These are phyloP conservation scores for Zymoseptoria passerinii DNA, from an alignment of 2,329 filamentous ascomycete species.

Conservation along the genomic window DNA sequence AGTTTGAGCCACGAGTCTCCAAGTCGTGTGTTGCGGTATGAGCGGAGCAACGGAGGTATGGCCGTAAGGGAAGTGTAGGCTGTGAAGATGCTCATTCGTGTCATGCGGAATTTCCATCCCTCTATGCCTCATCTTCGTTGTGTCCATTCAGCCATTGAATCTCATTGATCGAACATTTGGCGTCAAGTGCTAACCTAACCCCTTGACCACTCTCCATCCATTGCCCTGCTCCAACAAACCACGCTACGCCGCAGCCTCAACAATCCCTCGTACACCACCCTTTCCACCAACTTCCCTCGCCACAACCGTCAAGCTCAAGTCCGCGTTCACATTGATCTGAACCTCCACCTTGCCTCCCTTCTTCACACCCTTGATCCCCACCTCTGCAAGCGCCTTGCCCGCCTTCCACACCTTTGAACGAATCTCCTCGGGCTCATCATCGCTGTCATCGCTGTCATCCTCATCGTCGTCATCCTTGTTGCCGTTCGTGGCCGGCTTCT, in stretches of 20 bases:
- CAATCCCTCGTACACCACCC: slow-evolving; percentile 64
- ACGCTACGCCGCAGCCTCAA: slow-evolving; percentile 30
- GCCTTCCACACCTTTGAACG: slow-evolving; percentile 91
- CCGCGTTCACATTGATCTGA: slow-evolving; percentile 75
- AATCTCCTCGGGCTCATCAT: slow-evolving; percentile 79
- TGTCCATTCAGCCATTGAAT: background rate
- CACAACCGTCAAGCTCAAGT: slow-evolving; percentile 71
- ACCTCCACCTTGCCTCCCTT: slow-evolving; percentile 88
- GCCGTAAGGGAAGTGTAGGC: too few relatives aligned
- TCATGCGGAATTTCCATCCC: background rate
- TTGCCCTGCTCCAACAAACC: too few relatives aligned
- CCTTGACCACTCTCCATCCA: background rate
- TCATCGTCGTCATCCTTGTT: slow-evolving; percentile 51
- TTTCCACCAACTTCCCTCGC: slow-evolving; percentile 80
- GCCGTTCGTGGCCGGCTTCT: slow-evolving; percentile 56
- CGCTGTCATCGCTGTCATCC: slow-evolving; percentile 47
- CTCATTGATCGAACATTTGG: background rate
- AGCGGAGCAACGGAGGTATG: too few relatives aligned
- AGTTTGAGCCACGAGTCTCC: too few relatives aligned
- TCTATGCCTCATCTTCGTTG: background rate
- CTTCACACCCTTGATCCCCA: slow-evolving; percentile 73
- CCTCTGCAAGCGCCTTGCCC: slow-evolving; percentile 73
- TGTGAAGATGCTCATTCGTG: background rate
- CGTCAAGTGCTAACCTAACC: background rate
- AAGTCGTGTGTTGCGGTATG: too few relatives aligned